Evolutionary conservation across 1,139 yeast species (phyloP), one percentile per base, ranked within the genome.

Genomic region (Debaryomycetaceae sp.): DNA sequence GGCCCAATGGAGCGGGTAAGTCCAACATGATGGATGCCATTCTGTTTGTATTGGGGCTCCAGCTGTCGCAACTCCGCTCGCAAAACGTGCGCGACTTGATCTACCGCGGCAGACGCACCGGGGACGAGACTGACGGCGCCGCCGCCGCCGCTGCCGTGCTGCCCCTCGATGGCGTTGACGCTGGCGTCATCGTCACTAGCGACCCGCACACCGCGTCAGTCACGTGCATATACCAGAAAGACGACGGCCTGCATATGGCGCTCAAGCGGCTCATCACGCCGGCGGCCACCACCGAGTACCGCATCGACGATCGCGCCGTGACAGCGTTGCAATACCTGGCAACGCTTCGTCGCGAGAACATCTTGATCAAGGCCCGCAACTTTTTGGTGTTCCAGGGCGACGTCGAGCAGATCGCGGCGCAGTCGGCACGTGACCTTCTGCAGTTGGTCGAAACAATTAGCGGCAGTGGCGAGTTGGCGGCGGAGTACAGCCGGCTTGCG

Each of bases 21-120:
- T 84, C 95, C 29, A 91, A 91, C 49, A 82, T 89, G 89, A 89
- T 89, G 97, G 97, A 89, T 54, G 97, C 97, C 27, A 88, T 89
- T 12, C 86, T 96, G 2, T 91, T 91, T 52, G 98, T 91, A 10
- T 67, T 93, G 21, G 99, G 99, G 14, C 78, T 91, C 31, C 68
- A 83, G 45, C 76, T 93, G 12, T 62, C 71, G 19, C 91, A 84
- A 38, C 63, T 93, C 39, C 71, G 99, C 45, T 85, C 96, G 2
- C 65, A 71, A 17, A 76, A 77, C 36, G 58, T 86, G 45, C 75
- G 69, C 34, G 96, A 89, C 44, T 68, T 91, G 49, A 76, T 91
- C 3, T 88, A 88, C 49, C 70, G 96, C 41, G 95, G 94, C 4
- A 61, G 81, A 14, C 11, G 16, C n/a, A 27, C 22, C 4, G 23